phyloP scores from a whole-genome alignment of 2,329 filamentous ascomycete species.

The Scedosporium aurantiacum region DNA sequence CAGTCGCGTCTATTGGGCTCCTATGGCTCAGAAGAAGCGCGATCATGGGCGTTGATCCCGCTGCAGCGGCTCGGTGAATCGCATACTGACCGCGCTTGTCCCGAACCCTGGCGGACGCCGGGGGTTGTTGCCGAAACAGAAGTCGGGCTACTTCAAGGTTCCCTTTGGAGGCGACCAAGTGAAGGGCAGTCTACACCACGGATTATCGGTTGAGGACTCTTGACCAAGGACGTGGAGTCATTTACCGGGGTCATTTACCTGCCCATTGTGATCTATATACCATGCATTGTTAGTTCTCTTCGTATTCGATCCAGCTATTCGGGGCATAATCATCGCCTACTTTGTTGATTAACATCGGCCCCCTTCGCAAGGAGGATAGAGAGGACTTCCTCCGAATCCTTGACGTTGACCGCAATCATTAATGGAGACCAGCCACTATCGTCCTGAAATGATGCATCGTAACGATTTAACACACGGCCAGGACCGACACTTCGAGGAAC shows the following conservation, averaged over 20 bases:
- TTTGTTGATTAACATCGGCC: constrained; percentile 65
- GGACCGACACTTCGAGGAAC: neutral
- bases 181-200: constrained; percentile 60
- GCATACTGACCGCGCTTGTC: constrained; percentile 84
- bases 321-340: constrained; percentile 24
- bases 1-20: constrained; percentile 75
- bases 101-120: constrained; percentile 66
- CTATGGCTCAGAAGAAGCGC: constrained; percentile 64
- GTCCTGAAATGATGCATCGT: constrained; percentile 37
- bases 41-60: constrained; percentile 80
- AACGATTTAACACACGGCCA: neutral
- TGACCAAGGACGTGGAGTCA: neutral
- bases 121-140: constrained; percentile 58
- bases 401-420: constrained; percentile 70
- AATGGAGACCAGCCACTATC: constrained; percentile 72
- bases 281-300: constrained; percentile 10
- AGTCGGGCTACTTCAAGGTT: constrained; percentile 72
- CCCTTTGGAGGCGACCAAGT: constrained; percentile 84
- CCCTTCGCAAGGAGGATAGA: constrained; percentile 56
- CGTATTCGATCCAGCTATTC: too few relatives aligned
- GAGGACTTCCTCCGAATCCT: constrained; percentile 59
- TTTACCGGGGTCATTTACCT: constrained; percentile 35
- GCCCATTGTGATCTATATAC: constrained; percentile 49
- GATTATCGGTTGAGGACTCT: neutral
- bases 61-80: constrained; percentile 81